Percentiles rank a stretch among this genome's conserved stretches.
Evolutionary conservation across 2,329 filamentous ascomycete genomes (phyloP).

Genomic region (Chaetomium globosum): DNA sequence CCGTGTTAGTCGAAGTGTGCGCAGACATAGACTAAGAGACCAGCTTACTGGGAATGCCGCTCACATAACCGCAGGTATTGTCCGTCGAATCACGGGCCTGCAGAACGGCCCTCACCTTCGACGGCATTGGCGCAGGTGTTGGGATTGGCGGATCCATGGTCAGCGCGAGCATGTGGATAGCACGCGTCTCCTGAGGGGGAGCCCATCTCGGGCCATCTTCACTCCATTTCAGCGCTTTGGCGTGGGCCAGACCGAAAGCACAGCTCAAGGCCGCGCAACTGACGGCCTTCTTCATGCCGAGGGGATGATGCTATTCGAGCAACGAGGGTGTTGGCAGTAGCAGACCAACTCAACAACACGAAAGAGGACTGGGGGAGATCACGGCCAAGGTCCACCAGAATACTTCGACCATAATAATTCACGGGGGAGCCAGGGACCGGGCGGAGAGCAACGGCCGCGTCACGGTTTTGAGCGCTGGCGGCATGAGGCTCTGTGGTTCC

Average conservation of each 20-base stretch:
- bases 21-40: neutral
- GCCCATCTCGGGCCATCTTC: conserved; percentile 34
- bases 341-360: neutral
- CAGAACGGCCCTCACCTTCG: conserved; percentile 21
- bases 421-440: conserved; percentile 5
- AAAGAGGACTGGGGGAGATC: neutral
- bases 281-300: conserved; percentile 35
- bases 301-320: neutral
- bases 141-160: conserved; percentile 31
- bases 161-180: conserved; percentile 34
- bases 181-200: conserved; percentile 37
- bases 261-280: conserved; percentile 35
- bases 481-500: conserved; percentile 18
- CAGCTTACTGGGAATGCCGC: conserved; percentile 27
- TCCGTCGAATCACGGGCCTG: conserved; percentile 36
- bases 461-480: conserved; percentile 18
- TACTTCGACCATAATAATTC: neutral
- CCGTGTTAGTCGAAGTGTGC: neutral
- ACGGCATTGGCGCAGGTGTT: conserved; percentile 23
- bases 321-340: neutral
- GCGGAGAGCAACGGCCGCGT: conserved; percentile 6
- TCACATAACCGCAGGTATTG: conserved; percentile 43
- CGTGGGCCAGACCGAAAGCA: conserved; percentile 30
- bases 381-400: neutral
- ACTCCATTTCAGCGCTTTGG: conserved; percentile 38